Evolutionary conservation across 2,329 filamentous ascomycete genomes (phyloP).

Genomic region (Periconia digitata): DNA sequence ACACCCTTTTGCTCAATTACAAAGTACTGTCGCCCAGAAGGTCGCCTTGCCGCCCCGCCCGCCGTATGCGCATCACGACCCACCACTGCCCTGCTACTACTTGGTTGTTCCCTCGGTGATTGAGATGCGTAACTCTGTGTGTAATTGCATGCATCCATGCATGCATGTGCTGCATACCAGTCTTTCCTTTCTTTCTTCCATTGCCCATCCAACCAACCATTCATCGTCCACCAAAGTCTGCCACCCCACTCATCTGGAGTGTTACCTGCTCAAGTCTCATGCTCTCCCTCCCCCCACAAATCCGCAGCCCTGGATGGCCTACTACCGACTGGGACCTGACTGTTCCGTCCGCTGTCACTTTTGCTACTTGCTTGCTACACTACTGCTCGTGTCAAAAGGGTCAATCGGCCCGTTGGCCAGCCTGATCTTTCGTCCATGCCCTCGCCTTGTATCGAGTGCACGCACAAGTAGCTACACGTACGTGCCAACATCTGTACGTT

Average conservation of each 20-base stretch:
- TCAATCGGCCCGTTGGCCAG: too few relatives aligned
- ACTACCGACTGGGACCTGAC: too few relatives aligned
- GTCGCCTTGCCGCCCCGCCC: neutral
- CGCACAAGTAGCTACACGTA: too few relatives aligned
- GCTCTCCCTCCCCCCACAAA: neutral
- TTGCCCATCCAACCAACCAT: neutral
- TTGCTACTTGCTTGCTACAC: too few relatives aligned
- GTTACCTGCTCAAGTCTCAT: neutral
- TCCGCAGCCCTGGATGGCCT: neutral
- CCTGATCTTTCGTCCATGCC: too few relatives aligned
- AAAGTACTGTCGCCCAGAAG: neutral
- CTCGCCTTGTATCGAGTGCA: too few relatives aligned
- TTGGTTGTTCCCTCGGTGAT: neutral
- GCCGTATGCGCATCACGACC: slow-evolving; percentile 7
- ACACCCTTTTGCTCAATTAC: neutral
- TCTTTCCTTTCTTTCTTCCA: too few relatives aligned
- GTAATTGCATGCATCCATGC: neutral
- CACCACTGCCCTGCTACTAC: neutral
- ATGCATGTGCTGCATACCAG: neutral
- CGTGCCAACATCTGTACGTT: too few relatives aligned
- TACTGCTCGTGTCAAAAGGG: too few relatives aligned
- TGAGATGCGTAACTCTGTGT: slow-evolving; percentile 2
- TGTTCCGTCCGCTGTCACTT: neutral
- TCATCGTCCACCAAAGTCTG: too few relatives aligned
- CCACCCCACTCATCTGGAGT: too few relatives aligned